Base-by-base conservation (phyloP, 164 flowering plant species). In the Akebia trifoliata region DNA sequence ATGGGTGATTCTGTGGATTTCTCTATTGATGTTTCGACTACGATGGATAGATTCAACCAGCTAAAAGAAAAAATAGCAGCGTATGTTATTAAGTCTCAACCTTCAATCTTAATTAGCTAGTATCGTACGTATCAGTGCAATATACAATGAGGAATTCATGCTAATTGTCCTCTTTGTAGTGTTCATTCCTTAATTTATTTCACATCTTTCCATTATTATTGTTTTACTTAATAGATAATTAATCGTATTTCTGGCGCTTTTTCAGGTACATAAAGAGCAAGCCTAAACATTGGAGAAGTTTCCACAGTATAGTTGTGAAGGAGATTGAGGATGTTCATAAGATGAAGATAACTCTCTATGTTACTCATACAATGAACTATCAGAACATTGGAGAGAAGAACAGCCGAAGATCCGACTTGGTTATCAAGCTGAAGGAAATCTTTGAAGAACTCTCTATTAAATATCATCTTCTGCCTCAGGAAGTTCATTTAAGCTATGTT, bases 1-100 rank as follows among this genome's bases (percentile, higher is more conserved):
- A 85, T 80, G 91, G 38, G 80, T 48, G 92, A 87, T 50, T 30
- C 81, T 21, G 80, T 87, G 48, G 90, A 85, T 63, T 85, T 87
- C 52, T 53, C 81, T 4, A 63, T 85, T 26, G 82, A 81, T 72
- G 59, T 83, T 42, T 78, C 81, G 11, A 87, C 96, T 17, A 60
- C 87, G n/a, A 50, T 74, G 24, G 87, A 81, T 47, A 72, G 55
- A 25, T 75, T 87, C 31, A 79, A 66, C 25, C 74, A 68, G 54
- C 72, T 85, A 35, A 80, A 79, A 71, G 71, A 66, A 11, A 76
- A 51, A 69, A 67, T 85, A 26, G 76, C 77, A 60, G 57, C 25
- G 92, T 87, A 78, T 4, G 85, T 58, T 3, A 12, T 55, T 32
- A 44, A 34, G 38, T 34, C 30, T 59, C 3, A 10, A 28, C 37